Percentiles rank a stretch among this genome's conserved stretches.
Conservation (phyloP, 805 yeast species). For the Danielia oregonensis region DNA sequence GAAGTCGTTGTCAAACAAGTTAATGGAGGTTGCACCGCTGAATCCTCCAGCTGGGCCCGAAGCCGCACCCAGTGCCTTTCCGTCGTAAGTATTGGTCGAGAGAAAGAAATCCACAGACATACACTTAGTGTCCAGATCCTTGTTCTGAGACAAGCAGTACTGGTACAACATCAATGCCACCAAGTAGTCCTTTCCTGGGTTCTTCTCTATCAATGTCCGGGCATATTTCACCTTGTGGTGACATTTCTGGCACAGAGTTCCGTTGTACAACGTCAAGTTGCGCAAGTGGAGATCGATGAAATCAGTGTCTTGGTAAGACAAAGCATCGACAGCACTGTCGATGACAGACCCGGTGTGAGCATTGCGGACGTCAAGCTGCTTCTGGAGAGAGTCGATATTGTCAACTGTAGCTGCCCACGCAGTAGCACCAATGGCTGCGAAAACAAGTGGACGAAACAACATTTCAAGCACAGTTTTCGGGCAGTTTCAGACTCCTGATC, state of each 20-base stretch:
- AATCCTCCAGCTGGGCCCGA: conserved; percentile 18
- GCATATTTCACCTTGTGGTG: conserved; percentile 33
- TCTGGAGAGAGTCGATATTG: conserved; percentile 22
- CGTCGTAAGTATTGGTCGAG: conserved; percentile 27
- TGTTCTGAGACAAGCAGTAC: conserved; percentile 28
- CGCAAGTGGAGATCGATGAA: conserved; percentile 26
- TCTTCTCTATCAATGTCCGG: conserved; percentile 20
- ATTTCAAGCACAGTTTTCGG: too few species aligned
- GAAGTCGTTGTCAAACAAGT: conserved; percentile 38
- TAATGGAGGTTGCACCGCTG: conserved; percentile 22
- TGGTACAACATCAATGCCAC: conserved; percentile 33
- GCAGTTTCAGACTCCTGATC: too few species aligned
- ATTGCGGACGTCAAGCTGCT: conserved; percentile 17
- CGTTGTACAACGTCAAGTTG: conserved; percentile 27
- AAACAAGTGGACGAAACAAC: conserved; percentile 1
- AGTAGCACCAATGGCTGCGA: conserved; percentile 10
- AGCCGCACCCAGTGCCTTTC: conserved; percentile 14
- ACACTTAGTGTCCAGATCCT: conserved; percentile 28
- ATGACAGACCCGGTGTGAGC: conserved; percentile 13
- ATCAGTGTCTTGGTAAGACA: conserved; percentile 24
- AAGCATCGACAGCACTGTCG: conserved; percentile 23
- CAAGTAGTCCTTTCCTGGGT: conserved; percentile 33
- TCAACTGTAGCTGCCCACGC: conserved; percentile 20
- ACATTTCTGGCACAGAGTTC: conserved; percentile 33
- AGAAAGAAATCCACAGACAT: conserved; percentile 36